These are phyloP conservation scores for Urochloa ruziziensis DNA, from an alignment of 176 grass and related monocot species.

Conservation along the genomic window DNA sequence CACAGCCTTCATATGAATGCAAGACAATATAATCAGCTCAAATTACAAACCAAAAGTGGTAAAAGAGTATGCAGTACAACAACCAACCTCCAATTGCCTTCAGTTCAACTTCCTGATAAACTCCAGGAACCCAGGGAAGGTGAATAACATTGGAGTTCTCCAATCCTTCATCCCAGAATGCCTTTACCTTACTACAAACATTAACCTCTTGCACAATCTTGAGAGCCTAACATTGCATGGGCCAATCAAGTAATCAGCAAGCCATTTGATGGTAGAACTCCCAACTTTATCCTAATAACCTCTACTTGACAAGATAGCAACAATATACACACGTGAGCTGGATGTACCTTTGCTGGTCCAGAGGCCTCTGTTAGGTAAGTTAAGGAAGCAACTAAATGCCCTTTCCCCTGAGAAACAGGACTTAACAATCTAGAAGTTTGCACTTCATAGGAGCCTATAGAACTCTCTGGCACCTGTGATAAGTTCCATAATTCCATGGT, in stretches of 20 bases:
- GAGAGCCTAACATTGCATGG: slow-evolving; percentile 63
- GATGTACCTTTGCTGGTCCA: slow-evolving; percentile 63
- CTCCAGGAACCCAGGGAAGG: slow-evolving; percentile 87
- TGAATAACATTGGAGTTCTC: slow-evolving; percentile 52
- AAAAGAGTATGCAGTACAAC: slow-evolving; percentile 25
- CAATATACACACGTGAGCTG: not conserved
- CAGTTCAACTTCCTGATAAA: slow-evolving; percentile 68
- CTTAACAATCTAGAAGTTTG: slow-evolving; percentile 71
- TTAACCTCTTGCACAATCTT: slow-evolving; percentile 80
- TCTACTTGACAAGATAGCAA: slow-evolving; percentile 6
- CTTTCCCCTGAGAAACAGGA: slow-evolving; percentile 74
- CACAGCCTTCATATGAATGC: slow-evolving; percentile 66
- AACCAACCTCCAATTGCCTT: slow-evolving; percentile 80
- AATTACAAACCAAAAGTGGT: slow-evolving; percentile 27
- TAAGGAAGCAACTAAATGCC: slow-evolving; percentile 61
- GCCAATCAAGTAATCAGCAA: slow-evolving; percentile 40
- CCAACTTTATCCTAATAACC: not conserved
- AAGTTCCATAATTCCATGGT: slow-evolving; percentile 75
- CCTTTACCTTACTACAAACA: slow-evolving; percentile 85
- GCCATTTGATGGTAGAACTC: not conserved
- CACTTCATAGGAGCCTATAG: slow-evolving; percentile 33
- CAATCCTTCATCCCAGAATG: slow-evolving; percentile 56
- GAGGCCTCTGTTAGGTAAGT: slow-evolving; percentile 52
- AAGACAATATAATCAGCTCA: slow-evolving; percentile 39
- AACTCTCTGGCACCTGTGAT: slow-evolving; percentile 34